Conservation (phyloP, 2,329 filamentous ascomycete species). For the Colletotrichum musae region DNA sequence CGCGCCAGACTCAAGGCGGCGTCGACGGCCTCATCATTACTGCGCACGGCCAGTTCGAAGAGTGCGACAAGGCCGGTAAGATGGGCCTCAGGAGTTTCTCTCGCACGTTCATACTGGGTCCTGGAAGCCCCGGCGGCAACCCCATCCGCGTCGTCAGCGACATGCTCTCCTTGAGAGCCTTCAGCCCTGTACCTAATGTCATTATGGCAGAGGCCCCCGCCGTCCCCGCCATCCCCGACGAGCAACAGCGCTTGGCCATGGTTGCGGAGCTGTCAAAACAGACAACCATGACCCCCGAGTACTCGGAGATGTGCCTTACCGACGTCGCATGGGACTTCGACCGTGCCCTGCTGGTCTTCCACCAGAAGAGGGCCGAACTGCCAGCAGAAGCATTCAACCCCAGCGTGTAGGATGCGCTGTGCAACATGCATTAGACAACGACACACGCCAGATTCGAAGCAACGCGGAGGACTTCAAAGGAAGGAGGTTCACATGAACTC, state of each 20-base stretch:
- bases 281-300: slow-evolving; percentile 85
- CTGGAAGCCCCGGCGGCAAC: slow-evolving; percentile 75
- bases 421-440: no score
- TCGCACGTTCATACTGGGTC: slow-evolving; percentile 83
- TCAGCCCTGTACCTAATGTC: slow-evolving; percentile 64
- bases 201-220: slow-evolving; percentile 48
- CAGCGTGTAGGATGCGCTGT: slow-evolving; percentile 35
- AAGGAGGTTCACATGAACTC: no score
- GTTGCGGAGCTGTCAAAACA: slow-evolving; percentile 81
- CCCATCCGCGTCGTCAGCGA: slow-evolving; percentile 84
- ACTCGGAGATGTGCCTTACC: slow-evolving; percentile 84
- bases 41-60: slow-evolving; percentile 88
- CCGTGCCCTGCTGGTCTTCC: slow-evolving; percentile 81
- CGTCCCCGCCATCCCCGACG: slow-evolving; percentile 50
- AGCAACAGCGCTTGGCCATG: slow-evolving; percentile 73
- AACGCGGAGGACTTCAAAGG: no score
- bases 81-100: slow-evolving; percentile 84
- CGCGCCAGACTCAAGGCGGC: slow-evolving; percentile 71
- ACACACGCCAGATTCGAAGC: no score
- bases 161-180: slow-evolving; percentile 80
- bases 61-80: slow-evolving; percentile 72
- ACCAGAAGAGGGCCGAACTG: slow-evolving; percentile 76
- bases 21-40: slow-evolving; percentile 85
- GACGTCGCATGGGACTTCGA: slow-evolving; percentile 87
- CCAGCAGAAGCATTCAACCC: slow-evolving; percentile 60